Percentiles rank a stretch among this genome's conserved stretches.
phyloP scores from a whole-genome alignment of 2,329 filamentous ascomycete species.

The Clarireedia paspali region DNA sequence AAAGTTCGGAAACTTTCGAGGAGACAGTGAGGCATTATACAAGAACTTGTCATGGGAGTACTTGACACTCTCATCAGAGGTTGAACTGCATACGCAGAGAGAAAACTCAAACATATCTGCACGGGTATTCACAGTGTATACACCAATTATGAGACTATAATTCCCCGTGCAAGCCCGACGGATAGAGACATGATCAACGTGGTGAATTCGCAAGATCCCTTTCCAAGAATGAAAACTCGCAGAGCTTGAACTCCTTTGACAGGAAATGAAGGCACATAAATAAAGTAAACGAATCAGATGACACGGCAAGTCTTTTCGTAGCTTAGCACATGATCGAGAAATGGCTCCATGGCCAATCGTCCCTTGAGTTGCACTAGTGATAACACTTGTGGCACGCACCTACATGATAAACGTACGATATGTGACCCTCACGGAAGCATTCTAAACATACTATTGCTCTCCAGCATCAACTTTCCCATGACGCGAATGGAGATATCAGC shows the following conservation, averaged over 20 bases:
- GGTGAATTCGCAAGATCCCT: neutral
- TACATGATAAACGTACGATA: constrained; percentile 8
- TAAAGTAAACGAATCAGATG: neutral
- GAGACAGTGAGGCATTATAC: neutral
- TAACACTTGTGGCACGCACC: neutral
- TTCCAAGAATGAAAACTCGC: neutral
- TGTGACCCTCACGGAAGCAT: constrained; percentile 4
- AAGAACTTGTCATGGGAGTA: neutral
- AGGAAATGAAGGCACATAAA: neutral
- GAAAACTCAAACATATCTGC: neutral
- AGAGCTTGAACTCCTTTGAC: neutral
- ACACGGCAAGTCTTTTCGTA: neutral
- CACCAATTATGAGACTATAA: neutral
- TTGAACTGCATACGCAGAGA: neutral
- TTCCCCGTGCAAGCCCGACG: constrained; percentile 1
- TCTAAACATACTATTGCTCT: constrained; percentile 1
- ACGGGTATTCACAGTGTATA: constrained; percentile 2
- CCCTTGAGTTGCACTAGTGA: neutral
- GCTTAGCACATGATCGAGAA: neutral
- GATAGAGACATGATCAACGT: constrained; percentile 6
- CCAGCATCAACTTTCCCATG: neutral
- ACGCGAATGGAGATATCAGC: neutral
- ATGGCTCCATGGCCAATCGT: neutral
- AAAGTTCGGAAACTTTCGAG: neutral
- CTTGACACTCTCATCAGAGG: neutral